Evolutionary conservation across 345 rosid genomes (phyloP).

Genomic region (Eucalyptus sp.): DNA sequence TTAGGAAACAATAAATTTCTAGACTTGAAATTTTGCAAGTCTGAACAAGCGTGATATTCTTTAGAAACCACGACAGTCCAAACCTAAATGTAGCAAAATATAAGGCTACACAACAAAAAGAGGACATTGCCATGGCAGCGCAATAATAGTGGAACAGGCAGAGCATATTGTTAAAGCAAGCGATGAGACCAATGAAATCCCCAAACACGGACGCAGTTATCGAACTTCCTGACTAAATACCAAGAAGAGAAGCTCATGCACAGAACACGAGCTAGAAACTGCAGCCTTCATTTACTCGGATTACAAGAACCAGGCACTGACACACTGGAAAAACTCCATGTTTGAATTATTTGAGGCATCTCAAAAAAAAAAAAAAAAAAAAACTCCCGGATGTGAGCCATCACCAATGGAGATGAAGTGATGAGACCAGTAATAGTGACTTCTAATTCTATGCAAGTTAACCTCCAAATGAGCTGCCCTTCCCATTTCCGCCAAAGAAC

Average conservation of each 20-base stretch:
- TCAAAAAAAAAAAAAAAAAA: neutral
- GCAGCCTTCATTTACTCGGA: neutral
- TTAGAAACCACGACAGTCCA: neutral
- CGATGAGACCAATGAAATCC: neutral
- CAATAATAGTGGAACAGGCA: neutral
- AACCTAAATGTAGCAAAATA: neutral
- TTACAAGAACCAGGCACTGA: neutral
- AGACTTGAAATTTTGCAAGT: neutral
- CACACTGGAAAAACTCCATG: neutral
- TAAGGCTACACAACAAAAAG: neutral
- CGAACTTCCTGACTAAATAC: neutral
- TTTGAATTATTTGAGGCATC: neutral
- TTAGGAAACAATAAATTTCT: neutral
- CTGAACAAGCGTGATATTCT: neutral
- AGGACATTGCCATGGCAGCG: neutral
- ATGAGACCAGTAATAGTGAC: neutral
- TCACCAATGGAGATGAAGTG: neutral
- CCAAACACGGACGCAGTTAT: neutral
- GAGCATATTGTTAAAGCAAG: neutral
- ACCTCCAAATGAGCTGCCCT: neutral
- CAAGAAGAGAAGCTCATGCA: neutral
- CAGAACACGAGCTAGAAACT: neutral
- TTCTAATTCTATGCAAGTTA: neutral
- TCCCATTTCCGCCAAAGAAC: neutral
- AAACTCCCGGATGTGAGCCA: neutral